phyloP scores from a whole-genome alignment of 1,284 basidiomycete genomes.

The Apiotrichum gamsii region DNA sequence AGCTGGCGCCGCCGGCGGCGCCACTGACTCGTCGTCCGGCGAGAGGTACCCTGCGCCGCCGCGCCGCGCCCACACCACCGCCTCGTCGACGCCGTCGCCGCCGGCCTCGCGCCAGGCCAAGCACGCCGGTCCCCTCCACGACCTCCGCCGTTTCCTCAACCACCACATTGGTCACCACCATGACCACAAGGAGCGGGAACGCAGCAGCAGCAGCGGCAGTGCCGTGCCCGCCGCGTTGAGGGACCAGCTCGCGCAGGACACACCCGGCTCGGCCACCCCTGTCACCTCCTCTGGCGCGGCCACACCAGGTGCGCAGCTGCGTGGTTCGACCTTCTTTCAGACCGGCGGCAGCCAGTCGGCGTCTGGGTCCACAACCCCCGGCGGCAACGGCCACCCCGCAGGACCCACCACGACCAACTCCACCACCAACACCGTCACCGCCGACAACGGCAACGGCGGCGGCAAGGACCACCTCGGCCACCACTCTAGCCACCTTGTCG shows the following conservation, averaged over 20 bases:
- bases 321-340: slow-evolving; percentile 34
- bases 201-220: background rate
- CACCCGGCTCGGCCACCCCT: slow-evolving; percentile 24
- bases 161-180: slow-evolving; percentile 65
- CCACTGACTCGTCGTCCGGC: background rate
- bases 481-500: slow-evolving; percentile 45
- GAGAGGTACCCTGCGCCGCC: background rate
- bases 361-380: slow-evolving; percentile 12
- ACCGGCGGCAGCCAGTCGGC: slow-evolving; percentile 12
- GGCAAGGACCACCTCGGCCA: slow-evolving; percentile 32
- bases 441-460: slow-evolving; percentile 8
- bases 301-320: slow-evolving; percentile 40
- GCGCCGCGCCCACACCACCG: slow-evolving; percentile 9
- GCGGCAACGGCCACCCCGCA: slow-evolving; percentile 13
- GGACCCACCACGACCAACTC: too few relatives aligned
- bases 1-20: slow-evolving; percentile 18
- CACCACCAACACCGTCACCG: slow-evolving; percentile 12
- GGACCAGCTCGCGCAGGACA: slow-evolving; percentile 9
- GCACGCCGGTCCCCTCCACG: slow-evolving; percentile 64
- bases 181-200: slow-evolving; percentile 9
- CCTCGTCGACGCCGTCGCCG: slow-evolving; percentile 31
- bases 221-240: slow-evolving; percentile 5
- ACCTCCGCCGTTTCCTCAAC: slow-evolving; percentile 86
- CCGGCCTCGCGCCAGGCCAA: slow-evolving; percentile 44
- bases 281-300: slow-evolving; percentile 31